These are phyloP conservation scores for Candida silvicultrix DNA, from an alignment of 805 yeast genomes.

Conservation along the genomic window DNA sequence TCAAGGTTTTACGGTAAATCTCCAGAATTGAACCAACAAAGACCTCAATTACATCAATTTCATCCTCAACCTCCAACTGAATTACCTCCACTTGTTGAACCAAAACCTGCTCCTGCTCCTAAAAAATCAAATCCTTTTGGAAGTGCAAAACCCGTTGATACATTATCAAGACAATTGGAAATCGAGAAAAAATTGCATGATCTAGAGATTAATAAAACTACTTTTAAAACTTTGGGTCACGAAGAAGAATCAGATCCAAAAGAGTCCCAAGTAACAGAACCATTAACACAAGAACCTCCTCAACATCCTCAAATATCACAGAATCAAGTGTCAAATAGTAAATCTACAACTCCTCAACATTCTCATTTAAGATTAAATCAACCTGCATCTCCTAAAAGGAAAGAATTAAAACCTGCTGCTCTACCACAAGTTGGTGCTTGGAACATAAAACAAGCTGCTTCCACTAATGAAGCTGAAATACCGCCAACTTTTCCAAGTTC, in stretches of 20 bases:
- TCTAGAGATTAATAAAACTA: constrained; percentile 40
- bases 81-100: constrained; percentile 10
- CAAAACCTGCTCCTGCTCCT: constrained; percentile 18
- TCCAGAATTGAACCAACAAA: constrained; percentile 1
- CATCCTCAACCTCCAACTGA: neutral
- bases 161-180: constrained; percentile 56
- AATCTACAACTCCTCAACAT: neutral
- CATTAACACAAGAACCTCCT: neutral
- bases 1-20: neutral
- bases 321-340: neutral
- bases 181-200: constrained; percentile 43
- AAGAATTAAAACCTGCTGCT: constrained; percentile 10
- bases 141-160: constrained; percentile 79
- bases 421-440: constrained; percentile 10
- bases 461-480: constrained; percentile 1
- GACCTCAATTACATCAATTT: constrained; percentile 10
- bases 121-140: constrained; percentile 70
- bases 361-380: neutral
- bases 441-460: constrained; percentile 5
- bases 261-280: neutral
- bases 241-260: neutral
- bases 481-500: neutral
- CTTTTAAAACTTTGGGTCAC: constrained; percentile 21
- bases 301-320: neutral
- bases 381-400: neutral